phyloP scores from a whole-genome alignment of 2,329 filamentous ascomycete genomes.

The Cytospora paraplurivora region DNA sequence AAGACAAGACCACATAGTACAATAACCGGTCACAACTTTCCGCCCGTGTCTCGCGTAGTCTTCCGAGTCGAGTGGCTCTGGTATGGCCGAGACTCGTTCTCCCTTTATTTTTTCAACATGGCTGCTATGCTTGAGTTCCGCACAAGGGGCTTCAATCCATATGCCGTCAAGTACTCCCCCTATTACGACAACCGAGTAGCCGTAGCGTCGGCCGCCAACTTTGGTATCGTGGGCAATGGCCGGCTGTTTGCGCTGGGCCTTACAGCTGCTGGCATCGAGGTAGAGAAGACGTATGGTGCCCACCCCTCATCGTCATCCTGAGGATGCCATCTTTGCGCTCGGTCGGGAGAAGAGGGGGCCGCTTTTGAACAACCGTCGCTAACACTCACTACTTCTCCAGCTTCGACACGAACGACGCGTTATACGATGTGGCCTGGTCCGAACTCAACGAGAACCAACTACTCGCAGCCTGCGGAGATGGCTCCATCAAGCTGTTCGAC shows the following conservation, averaged over 20 bases:
- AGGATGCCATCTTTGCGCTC: not conserved
- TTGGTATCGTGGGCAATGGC: constrained; percentile 95
- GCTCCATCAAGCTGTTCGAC: constrained; percentile 93
- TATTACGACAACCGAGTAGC: constrained; percentile 96
- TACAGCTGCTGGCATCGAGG: constrained; percentile 78
- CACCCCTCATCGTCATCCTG: constrained; percentile 7
- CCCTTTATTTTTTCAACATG: constrained; percentile 35
- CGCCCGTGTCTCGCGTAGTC: not conserved
- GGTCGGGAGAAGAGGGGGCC: not conserved
- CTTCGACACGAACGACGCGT: constrained; percentile 95
- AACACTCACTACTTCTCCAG: constrained; percentile 45
- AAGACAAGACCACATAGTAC: not conserved
- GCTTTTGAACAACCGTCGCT: not conserved
- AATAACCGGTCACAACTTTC: not conserved
- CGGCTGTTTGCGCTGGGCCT: constrained; percentile 82
- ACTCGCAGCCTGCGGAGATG: constrained; percentile 86
- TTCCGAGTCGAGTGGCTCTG: not conserved
- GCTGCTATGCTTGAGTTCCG: constrained; percentile 85
- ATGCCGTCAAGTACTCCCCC: constrained; percentile 96
- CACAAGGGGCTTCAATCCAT: constrained; percentile 92
- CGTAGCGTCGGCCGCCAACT: constrained; percentile 89
- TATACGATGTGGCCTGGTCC: constrained; percentile 94
- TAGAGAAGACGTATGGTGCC: constrained; percentile 72
- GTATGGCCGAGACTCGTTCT: constrained; percentile 9
- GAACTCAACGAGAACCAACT: constrained; percentile 96